Evolutionary conservation across 176 grass and related monocot species (phyloP), one percentile per base, ranked within the genome.

Genomic region (Tillandsia fasciculata): DNA sequence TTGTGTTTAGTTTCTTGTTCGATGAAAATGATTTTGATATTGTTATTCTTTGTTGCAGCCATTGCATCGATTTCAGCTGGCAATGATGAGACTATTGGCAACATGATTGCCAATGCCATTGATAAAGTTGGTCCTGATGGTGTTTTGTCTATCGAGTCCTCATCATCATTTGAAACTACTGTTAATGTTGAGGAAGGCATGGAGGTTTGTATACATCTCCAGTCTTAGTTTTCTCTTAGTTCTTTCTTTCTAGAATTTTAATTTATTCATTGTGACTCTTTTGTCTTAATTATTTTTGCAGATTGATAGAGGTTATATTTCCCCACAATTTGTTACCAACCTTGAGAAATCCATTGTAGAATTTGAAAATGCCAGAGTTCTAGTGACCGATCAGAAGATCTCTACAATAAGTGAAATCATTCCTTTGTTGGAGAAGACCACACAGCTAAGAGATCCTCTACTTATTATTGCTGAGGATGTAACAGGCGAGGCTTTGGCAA

Each of bases 121-220:
- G 86, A 91, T 51, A 91, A 91, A 66, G 92, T 96, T 67, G 88
- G 92, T 12, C 88, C 92, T 28, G 92, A 96, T 67, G 88, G 92
- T 79, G 92, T 96, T 51, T 88, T 96, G 61, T 91, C 88, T 0
- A 96, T 91, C 0, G 88, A 96, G 74, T 91, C 92, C 0, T 96
- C 92, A 0, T 96, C 92, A 15, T 96, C 92, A 2, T 96, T 96
- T 52, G 92, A 96, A 68, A 96, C 92, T 11, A 96, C 83, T 2
- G 83, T 96, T 75, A 83, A 96, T 70, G 92, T 96, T 69, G 92
- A 96, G 79, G 92, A 96, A 83, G 92, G 92, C 71, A 96, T 96
- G 92, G 88, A 96, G 88, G 92, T 91, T 11, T 15, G 50, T 2
- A 26, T 61, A 11, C 42, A 15, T 52, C 70, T 57, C 53, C 70